phyloP scores from a whole-genome alignment of 768 basidiomycete species.

The Calocybe gangraenosa region DNA sequence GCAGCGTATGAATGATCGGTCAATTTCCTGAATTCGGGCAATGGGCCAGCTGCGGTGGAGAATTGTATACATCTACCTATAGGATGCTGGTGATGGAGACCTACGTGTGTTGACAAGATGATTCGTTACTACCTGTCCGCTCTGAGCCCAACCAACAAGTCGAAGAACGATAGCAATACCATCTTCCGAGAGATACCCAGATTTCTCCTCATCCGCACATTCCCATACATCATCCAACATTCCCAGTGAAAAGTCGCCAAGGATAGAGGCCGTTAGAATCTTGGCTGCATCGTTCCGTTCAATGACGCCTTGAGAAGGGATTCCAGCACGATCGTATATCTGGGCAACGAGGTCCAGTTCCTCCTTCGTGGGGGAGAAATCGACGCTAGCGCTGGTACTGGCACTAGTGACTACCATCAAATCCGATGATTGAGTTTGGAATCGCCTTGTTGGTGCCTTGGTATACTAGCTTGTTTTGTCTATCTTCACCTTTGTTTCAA shows the following conservation, averaged over 20 bases:
- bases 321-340: slow-evolving; percentile 24
- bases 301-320: slow-evolving; percentile 19
- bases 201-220: slow-evolving; percentile 55
- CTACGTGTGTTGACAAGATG: slow-evolving; percentile 42
- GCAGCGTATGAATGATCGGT: slow-evolving; percentile 3
- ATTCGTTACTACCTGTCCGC: slow-evolving; percentile 37
- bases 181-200: slow-evolving; percentile 49
- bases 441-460: too few relatives aligned
- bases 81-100: slow-evolving; percentile 23
- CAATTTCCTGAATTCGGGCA: slow-evolving; percentile 32
- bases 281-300: slow-evolving; percentile 46
- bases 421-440: not conserved
- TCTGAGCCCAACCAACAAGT: slow-evolving; percentile 65
- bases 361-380: slow-evolving; percentile 22
- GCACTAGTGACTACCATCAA: not conserved
- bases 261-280: slow-evolving; percentile 50
- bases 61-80: not conserved
- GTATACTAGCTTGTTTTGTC: too few relatives aligned
- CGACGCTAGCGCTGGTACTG: slow-evolving; percentile 1
- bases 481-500: too few relatives aligned
- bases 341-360: slow-evolving; percentile 25
- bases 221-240: slow-evolving; percentile 61
- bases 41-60: slow-evolving; percentile 44
- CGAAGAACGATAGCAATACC: slow-evolving; percentile 57
- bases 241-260: slow-evolving; percentile 40